Evolutionary conservation across 139 green algal genomes (phyloP).

Genomic region (Auxenochlorella pyrenoidosa): DNA sequence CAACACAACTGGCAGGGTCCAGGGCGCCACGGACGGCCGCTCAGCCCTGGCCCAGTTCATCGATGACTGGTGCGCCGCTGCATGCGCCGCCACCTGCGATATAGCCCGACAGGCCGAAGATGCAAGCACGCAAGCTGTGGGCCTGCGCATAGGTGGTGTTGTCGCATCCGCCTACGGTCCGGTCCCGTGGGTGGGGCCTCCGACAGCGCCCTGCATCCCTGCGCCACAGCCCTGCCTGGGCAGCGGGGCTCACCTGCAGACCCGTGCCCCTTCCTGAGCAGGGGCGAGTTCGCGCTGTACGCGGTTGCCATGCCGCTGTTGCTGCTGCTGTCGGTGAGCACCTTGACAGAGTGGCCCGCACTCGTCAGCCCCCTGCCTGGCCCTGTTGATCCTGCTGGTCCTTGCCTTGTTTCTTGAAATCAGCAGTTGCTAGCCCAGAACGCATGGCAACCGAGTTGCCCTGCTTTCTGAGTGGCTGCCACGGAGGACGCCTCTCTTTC

Average conservation of each 20-base stretch:
- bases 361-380: background rate
- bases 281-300: background rate
- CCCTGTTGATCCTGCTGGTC: background rate
- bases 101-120: no score
- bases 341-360: background rate
- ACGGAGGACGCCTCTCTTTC: no score
- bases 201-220: background rate
- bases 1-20: background rate
- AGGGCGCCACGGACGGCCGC: background rate
- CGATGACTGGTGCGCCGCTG: background rate
- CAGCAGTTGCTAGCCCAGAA: no score
- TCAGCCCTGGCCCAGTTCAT: background rate
- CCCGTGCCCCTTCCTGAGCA: background rate
- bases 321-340: background rate
- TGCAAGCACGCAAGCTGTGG: no score
- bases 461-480: no score
- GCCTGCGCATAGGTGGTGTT: no score
- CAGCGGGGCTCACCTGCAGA: no score
- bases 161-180: no score
- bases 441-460: no score
- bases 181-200: background rate
- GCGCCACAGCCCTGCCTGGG: no score
- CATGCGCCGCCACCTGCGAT: no score
- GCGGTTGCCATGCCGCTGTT: background rate
- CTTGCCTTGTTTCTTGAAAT: constrained; percentile 5